phyloP scores from a whole-genome alignment of 2,329 filamentous ascomycete species.

The Cryoendolithus antarcticus region DNA sequence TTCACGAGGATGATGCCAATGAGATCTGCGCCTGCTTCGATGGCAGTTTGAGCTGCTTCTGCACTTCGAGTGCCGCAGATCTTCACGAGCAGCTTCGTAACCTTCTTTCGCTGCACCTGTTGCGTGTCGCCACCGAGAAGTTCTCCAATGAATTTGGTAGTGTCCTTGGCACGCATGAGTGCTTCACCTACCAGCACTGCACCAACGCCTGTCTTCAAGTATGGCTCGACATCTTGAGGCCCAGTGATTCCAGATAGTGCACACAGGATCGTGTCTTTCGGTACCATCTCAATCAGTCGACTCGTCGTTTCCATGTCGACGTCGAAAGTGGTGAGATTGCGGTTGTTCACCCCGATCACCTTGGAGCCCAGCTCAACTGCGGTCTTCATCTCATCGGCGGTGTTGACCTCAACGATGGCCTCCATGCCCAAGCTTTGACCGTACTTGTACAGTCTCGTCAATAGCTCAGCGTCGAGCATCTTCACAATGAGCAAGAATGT shows the following conservation, averaged over 20 bases:
- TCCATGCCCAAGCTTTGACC: slow-evolving; percentile 90
- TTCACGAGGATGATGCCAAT: slow-evolving; percentile 87
- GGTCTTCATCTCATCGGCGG: slow-evolving; percentile 77
- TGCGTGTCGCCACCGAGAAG: slow-evolving; percentile 52
- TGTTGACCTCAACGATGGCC: slow-evolving; percentile 93
- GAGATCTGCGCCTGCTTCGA: slow-evolving; percentile 79
- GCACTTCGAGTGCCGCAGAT: slow-evolving; percentile 84
- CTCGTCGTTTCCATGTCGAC: slow-evolving; percentile 71
- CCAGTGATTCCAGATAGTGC: slow-evolving; percentile 89
- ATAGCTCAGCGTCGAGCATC: slow-evolving; percentile 69
- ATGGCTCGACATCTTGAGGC: slow-evolving; percentile 75
- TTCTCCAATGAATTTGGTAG: slow-evolving; percentile 67
- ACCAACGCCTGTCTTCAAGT: slow-evolving; percentile 78
- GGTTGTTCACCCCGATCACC: slow-evolving; percentile 95
- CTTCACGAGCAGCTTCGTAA: slow-evolving; percentile 58
- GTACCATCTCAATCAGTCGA: slow-evolving; percentile 74
- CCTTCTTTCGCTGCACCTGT: slow-evolving; percentile 11
- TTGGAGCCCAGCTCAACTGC: slow-evolving; percentile 78
- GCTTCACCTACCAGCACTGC: slow-evolving; percentile 92
- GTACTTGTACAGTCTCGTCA: slow-evolving; percentile 75
- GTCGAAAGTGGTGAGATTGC: slow-evolving; percentile 91
- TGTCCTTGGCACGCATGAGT: slow-evolving; percentile 82
- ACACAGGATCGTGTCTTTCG: slow-evolving; percentile 75
- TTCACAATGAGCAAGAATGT: slow-evolving; percentile 95
- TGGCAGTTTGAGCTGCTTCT: slow-evolving; percentile 67